phyloP scores from a whole-genome alignment of 441 rosid species.

The Geranium incanum region DNA sequence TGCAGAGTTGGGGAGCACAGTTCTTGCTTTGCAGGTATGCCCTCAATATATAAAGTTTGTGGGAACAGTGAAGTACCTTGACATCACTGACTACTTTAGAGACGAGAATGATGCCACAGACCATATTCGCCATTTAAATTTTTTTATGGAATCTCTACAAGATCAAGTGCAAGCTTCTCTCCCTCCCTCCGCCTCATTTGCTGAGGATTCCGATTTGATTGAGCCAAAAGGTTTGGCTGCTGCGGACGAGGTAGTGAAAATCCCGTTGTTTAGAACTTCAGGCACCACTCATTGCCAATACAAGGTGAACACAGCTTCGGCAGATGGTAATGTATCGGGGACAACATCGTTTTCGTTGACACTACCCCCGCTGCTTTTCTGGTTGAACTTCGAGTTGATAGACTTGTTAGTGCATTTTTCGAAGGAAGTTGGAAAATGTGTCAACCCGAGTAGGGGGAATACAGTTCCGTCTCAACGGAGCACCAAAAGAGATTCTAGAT shows the following conservation, averaged over 20 bases:
- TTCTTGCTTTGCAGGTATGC: conserved; percentile 62
- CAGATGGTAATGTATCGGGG: conserved; percentile 35
- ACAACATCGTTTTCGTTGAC: conserved; percentile 53
- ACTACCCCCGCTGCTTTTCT: conserved; percentile 58
- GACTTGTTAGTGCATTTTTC: conserved; percentile 45
- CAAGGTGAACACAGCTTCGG: conserved; percentile 31
- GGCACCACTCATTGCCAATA: conserved; percentile 49
- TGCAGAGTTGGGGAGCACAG: conserved; percentile 54
- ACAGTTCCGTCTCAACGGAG: conserved; percentile 23
- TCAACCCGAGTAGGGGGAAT: conserved; percentile 24
- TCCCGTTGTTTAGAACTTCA: conserved; percentile 55
- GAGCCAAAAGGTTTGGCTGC: conserved; percentile 28
- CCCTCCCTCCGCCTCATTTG: conserved; percentile 44
- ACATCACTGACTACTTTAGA: conserved; percentile 53
- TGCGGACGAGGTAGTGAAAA: conserved; percentile 42
- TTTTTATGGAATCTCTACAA: conserved; percentile 50
- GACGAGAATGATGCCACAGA: conserved; percentile 26
- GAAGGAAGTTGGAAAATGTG: conserved; percentile 42
- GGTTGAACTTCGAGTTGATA: conserved; percentile 63
- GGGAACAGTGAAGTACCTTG: conserved; percentile 59
- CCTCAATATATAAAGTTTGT: conserved; percentile 61
- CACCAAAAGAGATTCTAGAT: conserved; percentile 33
- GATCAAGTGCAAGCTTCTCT: conserved; percentile 54
- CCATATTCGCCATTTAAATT: conserved; percentile 23
- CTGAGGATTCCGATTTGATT: conserved; percentile 30